Conservation (phyloP, 257 asterid species). For the Ballota nigra region DNA sequence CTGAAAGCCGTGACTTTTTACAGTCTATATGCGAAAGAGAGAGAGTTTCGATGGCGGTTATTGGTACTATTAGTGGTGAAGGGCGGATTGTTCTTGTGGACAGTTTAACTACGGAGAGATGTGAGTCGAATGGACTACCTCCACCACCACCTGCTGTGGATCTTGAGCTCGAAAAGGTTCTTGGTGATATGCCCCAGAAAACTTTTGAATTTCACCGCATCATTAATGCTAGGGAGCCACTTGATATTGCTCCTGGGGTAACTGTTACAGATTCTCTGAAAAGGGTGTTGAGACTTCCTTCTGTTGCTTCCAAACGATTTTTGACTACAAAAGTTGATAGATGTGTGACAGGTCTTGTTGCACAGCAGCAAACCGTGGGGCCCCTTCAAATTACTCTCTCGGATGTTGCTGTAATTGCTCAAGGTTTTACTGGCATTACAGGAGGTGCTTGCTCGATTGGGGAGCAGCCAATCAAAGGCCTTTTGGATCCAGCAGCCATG, state of each 20-base stretch:
- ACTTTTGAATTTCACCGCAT: conserved; percentile 71
- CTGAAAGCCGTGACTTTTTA: conserved; percentile 64
- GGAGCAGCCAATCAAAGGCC: conserved; percentile 90
- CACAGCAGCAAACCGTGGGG: conserved; percentile 98
- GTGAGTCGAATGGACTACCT: conserved; percentile 54
- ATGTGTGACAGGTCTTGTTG: conserved; percentile 95
- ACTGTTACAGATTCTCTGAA: conserved; percentile 66
- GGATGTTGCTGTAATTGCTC: conserved; percentile 91
- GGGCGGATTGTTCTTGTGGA: conserved; percentile 72
- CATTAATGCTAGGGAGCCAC: conserved; percentile 53
- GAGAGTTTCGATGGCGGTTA: conserved; percentile 88
- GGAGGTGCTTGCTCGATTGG: conserved; percentile 96
- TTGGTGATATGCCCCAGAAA: conserved; percentile 96
- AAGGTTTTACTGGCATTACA: conserved; percentile 64
- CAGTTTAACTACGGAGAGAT: conserved; percentile 49
- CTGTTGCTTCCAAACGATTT: conserved; percentile 84
- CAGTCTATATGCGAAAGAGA: conserved; percentile 79
- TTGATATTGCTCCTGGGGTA: conserved; percentile 77
- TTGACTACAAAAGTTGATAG: conserved; percentile 93
- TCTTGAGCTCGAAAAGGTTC: conserved; percentile 96
- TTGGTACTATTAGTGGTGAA: conserved; percentile 81
- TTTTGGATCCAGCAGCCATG: conserved; percentile 88
- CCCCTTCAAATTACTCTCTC: conserved; percentile 86
- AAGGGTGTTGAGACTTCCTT: conserved; percentile 83
- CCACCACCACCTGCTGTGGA: conserved; percentile 87